phyloP scores from a whole-genome alignment of 352 stramenopile genomes.

The Pythium rishiriense region DNA sequence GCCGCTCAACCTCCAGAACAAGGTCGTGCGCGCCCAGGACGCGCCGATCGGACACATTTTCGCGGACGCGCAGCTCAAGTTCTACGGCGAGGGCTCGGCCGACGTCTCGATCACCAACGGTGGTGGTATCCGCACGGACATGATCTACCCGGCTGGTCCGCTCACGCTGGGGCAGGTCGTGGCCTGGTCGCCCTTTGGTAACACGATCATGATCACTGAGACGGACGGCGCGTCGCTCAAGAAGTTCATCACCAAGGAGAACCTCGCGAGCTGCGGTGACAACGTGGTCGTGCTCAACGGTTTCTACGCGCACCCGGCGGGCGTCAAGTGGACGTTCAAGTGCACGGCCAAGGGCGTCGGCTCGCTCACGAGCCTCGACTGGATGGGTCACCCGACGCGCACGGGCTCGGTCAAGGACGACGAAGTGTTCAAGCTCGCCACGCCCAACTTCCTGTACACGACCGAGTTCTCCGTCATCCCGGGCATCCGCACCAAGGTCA shows the following conservation, averaged over 20 bases:
- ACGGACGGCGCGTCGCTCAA: conserved; percentile 63
- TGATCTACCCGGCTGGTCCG: conserved; percentile 43
- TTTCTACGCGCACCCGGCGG: conserved; percentile 61
- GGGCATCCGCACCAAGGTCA: conserved; percentile 36
- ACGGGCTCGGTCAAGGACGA: conserved; percentile 48
- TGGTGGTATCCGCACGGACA: conserved; percentile 66
- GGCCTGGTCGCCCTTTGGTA: conserved; percentile 68
- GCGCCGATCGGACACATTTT: conserved; percentile 59
- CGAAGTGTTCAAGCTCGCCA: conserved; percentile 56
- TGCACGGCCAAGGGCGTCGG: conserved; percentile 45
- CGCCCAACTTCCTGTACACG: conserved; percentile 64
- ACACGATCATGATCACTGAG: conserved; percentile 58
- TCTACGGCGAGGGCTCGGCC: conserved; percentile 49
- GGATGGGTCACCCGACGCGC: conserved; percentile 55
- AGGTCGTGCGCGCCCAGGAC: conserved; percentile 50
- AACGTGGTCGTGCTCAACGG: conserved; percentile 54
- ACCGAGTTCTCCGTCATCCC: conserved; percentile 45
- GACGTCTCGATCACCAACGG: conserved; percentile 68
- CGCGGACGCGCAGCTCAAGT: conserved; percentile 43
- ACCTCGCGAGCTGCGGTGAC: conserved; percentile 47
- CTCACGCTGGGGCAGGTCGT: conserved; percentile 63
- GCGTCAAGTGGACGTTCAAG: conserved; percentile 70
- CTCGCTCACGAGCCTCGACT: conserved; percentile 48
- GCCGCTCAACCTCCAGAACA: conserved; percentile 50
- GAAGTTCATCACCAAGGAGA: conserved; percentile 55